Evolutionary conservation across 83 land plant genomes (phyloP), one percentile per base, ranked within the genome.

Genomic region (Thuja plicata): DNA sequence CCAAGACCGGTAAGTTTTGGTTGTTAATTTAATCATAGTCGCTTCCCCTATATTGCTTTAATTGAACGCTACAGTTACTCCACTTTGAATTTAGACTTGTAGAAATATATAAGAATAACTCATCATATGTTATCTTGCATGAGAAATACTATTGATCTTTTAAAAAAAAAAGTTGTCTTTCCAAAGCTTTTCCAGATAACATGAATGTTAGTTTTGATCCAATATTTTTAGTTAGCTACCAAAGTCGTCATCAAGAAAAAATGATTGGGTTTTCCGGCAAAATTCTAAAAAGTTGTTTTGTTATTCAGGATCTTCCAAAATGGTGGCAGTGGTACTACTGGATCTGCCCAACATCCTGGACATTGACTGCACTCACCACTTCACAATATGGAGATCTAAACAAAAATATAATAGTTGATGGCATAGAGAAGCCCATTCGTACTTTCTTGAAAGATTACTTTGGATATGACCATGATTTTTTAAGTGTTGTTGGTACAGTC

Each of bases 271-370:
- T 32, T 66, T 66, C n/a, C 11, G 32, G 30, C 2, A 27, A 27
- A 24, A 66, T 66, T 66, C 9, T 66, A 27, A 34, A 76, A 76
- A 34, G 13, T 76, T 76, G 79, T 76, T 76, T 76, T 76, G 50
- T 48, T 73, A 16, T 77, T 35, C 89, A 87, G 90, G 48, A 60
- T 35, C 41, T 89, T 34, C 89, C 90, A 8, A 70, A 48, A 9
- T 89, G 90, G 90, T 89, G 90, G 90, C 89, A 50, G 43, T 89
- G 90, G 90, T 88, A 45, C 74, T 87, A 88, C 80, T 89, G 89
- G 89, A 70, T 52, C 70, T 60, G 70, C 40, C 90, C 90, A 70
- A 55, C 81, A 17, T 70, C 89, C 32, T 89, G 90, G 90, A 89
- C 89, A 8, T 57, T 89, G 27, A 87, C 74, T 89, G 90, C 89